phyloP scores from a whole-genome alignment of 495 filamentous ascomycete species.

The Aspergillus avenaceus region DNA sequence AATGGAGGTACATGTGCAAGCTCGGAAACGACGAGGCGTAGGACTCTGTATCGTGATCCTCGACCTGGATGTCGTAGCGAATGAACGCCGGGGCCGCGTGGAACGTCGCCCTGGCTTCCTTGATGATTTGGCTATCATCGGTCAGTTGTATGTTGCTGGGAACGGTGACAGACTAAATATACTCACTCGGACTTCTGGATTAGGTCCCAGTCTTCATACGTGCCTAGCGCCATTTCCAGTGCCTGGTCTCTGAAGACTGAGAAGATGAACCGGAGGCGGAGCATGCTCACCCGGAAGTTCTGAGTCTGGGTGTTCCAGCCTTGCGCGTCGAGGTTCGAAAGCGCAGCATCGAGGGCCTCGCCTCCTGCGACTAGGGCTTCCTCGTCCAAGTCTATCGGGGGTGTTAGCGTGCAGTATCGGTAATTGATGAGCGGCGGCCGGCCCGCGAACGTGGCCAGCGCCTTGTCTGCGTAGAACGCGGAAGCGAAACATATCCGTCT shows the following conservation, averaged over 20 bases:
- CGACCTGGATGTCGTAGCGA: constrained; percentile 30
- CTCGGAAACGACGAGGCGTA: constrained; percentile 20
- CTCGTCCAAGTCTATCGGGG: constrained; percentile 57
- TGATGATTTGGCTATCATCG: constrained; percentile 27
- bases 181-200: constrained; percentile 44
- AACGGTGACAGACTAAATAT: neutral
- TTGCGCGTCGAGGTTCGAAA: constrained; percentile 41
- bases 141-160: neutral
- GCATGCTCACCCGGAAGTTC: constrained; percentile 34
- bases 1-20: constrained; percentile 45
- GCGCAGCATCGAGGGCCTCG: constrained; percentile 33
- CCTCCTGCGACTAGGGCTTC: constrained; percentile 46
- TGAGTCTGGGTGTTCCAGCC: constrained; percentile 51
- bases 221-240: constrained; percentile 54
- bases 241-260: constrained; percentile 52
- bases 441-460: constrained; percentile 50
- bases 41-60: constrained; percentile 24
- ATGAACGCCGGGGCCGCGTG: constrained; percentile 27
- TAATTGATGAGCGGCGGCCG: constrained; percentile 53
- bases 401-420: constrained; percentile 49
- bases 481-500: constrained; percentile 49
- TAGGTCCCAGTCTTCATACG: constrained; percentile 32
- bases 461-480: constrained; percentile 51
- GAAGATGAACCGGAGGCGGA: constrained; percentile 48
- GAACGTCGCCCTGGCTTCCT: constrained; percentile 30